A percentile compares a stretch with the other conserved stretches of the same genome.
phyloP scores from a whole-genome alignment of 495 filamentous ascomycete genomes.

The Aspergillus kassunensis region DNA sequence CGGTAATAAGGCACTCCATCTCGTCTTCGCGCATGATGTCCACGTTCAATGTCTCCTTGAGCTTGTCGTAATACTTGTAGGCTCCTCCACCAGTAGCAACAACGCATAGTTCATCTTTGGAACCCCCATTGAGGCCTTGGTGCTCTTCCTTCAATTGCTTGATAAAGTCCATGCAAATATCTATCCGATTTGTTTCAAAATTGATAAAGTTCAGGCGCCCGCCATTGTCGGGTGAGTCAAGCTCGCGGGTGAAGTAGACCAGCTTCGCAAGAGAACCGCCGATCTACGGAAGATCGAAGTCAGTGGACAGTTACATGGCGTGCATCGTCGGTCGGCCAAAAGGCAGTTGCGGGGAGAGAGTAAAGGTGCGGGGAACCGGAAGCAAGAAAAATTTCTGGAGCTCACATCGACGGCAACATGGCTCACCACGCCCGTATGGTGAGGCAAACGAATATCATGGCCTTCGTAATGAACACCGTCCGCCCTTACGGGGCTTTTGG shows the following conservation, averaged over 20 bases:
- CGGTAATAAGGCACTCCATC: slow-evolving; percentile 97
- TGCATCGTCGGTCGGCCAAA: slow-evolving; percentile 5
- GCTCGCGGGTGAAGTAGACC: slow-evolving; percentile 92
- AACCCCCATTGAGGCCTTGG: slow-evolving; percentile 63
- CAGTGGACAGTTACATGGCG: slow-evolving; percentile 21
- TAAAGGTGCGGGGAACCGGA: slow-evolving; percentile 31
- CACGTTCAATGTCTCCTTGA: slow-evolving; percentile 73
- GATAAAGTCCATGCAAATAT: slow-evolving; percentile 88
- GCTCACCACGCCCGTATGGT: slow-evolving; percentile 88
- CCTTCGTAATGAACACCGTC: slow-evolving; percentile 72
- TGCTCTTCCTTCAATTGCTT: slow-evolving; percentile 75
- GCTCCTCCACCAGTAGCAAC: slow-evolving; percentile 95
- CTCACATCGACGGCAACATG: slow-evolving; percentile 95
- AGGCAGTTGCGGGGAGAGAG: slow-evolving; percentile 32
- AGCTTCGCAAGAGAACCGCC: slow-evolving; percentile 93
- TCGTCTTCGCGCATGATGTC: slow-evolving; percentile 92
- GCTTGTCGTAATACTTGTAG: slow-evolving; percentile 91
- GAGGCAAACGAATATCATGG: slow-evolving; percentile 89
- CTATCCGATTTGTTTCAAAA: slow-evolving; percentile 91
- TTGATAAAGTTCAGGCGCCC: slow-evolving; percentile 91
- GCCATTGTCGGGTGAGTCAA: slow-evolving; percentile 70
- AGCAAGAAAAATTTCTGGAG: slow-evolving; percentile 15
- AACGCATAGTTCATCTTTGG: slow-evolving; percentile 66
- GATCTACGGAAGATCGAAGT: slow-evolving; percentile 56
- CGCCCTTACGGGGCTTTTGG: slow-evolving; percentile 42